Base-by-base conservation (phyloP, 1,139 yeast genomes). In the Yamadazyma sp. region DNA sequence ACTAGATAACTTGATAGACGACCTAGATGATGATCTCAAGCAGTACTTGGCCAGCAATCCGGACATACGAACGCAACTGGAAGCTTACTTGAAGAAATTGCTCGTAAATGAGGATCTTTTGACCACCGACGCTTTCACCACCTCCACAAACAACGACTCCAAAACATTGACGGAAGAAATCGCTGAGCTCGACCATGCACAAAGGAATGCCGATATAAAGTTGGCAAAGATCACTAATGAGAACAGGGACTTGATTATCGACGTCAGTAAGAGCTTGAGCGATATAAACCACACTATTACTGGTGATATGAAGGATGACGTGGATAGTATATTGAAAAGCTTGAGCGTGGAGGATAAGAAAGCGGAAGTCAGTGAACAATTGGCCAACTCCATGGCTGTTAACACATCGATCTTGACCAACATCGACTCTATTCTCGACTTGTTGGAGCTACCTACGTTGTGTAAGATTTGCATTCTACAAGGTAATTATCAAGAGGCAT, bases 401-500 rank as follows among this genome's bases (percentile, higher is more conserved):
- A 62, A 62, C 42, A 61, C 59, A 42, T 54, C 64, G 4, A 54
- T 87, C 8, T 62, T 87, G 33, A 70, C 77, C 28, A 83, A 85
- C 48, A 75, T 88, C 48, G 92, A 84, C 46, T 76, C 81, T 22
- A 72, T 89, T 9, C 77, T 86, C 46, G 96, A 87, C 51, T 73
- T 89, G 9, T 67, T 91, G 46, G 96, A 88, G 54, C 66, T 92
- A 24, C 98, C 98, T 0, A 75, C 94, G 2, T 61, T 91, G 38
- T 82, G 94, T 31, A 75, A 81, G 40, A 79, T 91, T n/a, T 87
- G 97, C 60, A 87, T 89, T 5, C 71, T 79, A 38, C 85, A 86
- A 39, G 96, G 96, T 0, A 87, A 87, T 56, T 92, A 89, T 56
- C 87, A 89, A 31, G 96, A 89, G 53, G 89, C 96, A 5, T 73